These are phyloP conservation scores for Dactylonectria estremocensis DNA, from an alignment of 2,329 filamentous ascomycete species.

Conservation along the genomic window DNA sequence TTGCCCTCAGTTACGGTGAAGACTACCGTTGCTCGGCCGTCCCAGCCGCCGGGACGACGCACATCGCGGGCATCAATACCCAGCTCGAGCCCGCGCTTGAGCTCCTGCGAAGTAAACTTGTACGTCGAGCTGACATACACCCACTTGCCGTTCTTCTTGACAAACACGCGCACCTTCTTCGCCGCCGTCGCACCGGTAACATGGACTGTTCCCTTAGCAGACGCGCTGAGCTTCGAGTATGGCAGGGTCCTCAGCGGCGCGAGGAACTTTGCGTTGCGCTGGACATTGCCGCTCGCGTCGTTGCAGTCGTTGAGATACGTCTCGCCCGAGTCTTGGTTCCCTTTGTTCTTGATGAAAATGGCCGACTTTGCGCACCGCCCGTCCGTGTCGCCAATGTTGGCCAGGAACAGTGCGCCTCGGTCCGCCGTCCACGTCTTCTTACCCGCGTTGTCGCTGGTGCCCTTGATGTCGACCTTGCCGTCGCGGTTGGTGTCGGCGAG, in stretches of 20 bases:
- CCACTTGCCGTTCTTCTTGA: constrained; percentile 46
- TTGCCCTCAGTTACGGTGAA: constrained; percentile 50
- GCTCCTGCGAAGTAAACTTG: constrained; percentile 47
- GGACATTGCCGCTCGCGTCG: constrained; percentile 54
- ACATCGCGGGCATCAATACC: constrained; percentile 55
- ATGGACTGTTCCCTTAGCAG: constrained; percentile 37
- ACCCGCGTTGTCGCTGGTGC: constrained; percentile 33
- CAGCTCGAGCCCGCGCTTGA: constrained; percentile 51
- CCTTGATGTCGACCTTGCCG: constrained; percentile 47
- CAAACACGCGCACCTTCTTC: constrained; percentile 49
- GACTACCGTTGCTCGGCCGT: constrained; percentile 46
- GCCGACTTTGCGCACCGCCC: constrained; percentile 47
- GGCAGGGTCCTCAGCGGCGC: constrained; percentile 53
- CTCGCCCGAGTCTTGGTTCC: constrained; percentile 26
- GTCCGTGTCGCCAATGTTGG: constrained; percentile 55
- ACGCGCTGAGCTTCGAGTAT: constrained; percentile 24
- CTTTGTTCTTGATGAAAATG: constrained; percentile 9
- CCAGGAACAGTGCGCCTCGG: constrained; percentile 54
- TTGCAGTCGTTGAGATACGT: constrained; percentile 51
- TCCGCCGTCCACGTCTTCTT: constrained; percentile 46
- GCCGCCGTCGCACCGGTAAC: constrained; percentile 29
- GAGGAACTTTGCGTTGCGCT: constrained; percentile 48
- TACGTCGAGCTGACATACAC: constrained; percentile 40
- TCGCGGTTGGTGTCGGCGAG: constrained; percentile 58
- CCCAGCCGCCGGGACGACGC: constrained; percentile 41